Base-by-base conservation (phyloP, 306 rosid species). In the Prunus kanzakura region DNA sequence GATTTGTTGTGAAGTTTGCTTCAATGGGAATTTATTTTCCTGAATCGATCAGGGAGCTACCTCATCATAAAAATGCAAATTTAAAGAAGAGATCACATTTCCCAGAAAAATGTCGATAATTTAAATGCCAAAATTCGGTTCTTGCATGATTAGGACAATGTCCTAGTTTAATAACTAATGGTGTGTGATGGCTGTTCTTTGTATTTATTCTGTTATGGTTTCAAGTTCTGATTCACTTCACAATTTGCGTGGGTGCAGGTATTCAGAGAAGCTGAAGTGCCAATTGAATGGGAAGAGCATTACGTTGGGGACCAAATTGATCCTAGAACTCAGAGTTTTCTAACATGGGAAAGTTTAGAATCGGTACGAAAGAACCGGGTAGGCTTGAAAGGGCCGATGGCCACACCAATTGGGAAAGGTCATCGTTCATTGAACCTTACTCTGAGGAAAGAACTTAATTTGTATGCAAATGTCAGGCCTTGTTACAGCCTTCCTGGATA, bases 361-460 rank as follows among this genome's bases (percentile, higher is more conserved):
- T 96, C 99, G 0, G 97, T 96, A 12, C 79, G 96, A 71, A 73
- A 30, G 80, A 96, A 96, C 67, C 38, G 75, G 87, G 97, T 96
- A 54, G 98, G 99, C 80, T 86, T 96, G 93, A 96, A 96, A 86
- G 99, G 99, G 46, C 99, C 99, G 12, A 96, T 96, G 99, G 98
- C 99, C 57, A 96, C 98, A 47, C 99, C 99, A 11, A 92, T 96
- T 86, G 98, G 99, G 70, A 92, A 91, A 81, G 98, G 98, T 47
- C 98, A 92, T 86, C 99, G 99, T 65, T 96, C 99, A 8, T 85
- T 96, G 80, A 96, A 96, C 82, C 99, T 96, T 86, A 96, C 99
- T 38, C 82, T 96, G 11, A 92, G 98, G 88, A 96, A 96, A 80
- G 99, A 96, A 78, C 98, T 92, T 75, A 96, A 87, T 84, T 81